A percentile compares a stretch with the other conserved stretches of the same genome.
Conservation (phyloP, 805 yeast genomes). For the Pichia kluyveri region DNA sequence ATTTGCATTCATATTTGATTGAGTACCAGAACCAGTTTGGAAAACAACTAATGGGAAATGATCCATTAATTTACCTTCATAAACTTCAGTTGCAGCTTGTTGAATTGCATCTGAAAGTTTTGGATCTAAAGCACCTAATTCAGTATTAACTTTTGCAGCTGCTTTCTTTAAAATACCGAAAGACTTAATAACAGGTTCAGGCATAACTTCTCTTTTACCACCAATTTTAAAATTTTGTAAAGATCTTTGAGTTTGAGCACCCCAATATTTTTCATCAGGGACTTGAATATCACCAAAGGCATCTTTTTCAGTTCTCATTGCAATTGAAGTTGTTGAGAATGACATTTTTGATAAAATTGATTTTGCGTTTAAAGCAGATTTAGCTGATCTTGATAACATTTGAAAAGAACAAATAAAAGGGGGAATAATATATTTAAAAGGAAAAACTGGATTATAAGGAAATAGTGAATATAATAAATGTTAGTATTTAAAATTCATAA, state of each 20-base stretch:
- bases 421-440: not conserved
- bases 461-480: not conserved
- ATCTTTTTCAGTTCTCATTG: slow-evolving; percentile 73
- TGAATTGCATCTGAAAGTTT: slow-evolving; percentile 77
- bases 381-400: slow-evolving; percentile 11
- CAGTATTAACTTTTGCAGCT: slow-evolving; percentile 83
- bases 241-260: slow-evolving; percentile 96
- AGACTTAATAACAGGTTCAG: slow-evolving; percentile 82
- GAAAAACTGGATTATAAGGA: not conserved
- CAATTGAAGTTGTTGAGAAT: slow-evolving; percentile 22
- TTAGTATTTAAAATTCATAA: not conserved
- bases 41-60: slow-evolving; percentile 97
- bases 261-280: slow-evolving; percentile 75
- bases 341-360: slow-evolving; percentile 8
- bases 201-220: slow-evolving; percentile 83
- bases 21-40: slow-evolving; percentile 99
- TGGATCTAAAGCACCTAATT: slow-evolving; percentile 76
- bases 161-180: slow-evolving; percentile 93
- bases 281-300: slow-evolving; percentile 97
- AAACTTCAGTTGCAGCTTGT: slow-evolving; percentile 91
- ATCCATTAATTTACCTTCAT: slow-evolving; percentile 82
- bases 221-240: slow-evolving; percentile 93
- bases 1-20: slow-evolving; percentile 97
- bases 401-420: not conserved
- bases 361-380: not conserved